Evolutionary conservation across 495 filamentous ascomycete species (phyloP).

Genomic region (Saxophila tyrrhenica): DNA sequence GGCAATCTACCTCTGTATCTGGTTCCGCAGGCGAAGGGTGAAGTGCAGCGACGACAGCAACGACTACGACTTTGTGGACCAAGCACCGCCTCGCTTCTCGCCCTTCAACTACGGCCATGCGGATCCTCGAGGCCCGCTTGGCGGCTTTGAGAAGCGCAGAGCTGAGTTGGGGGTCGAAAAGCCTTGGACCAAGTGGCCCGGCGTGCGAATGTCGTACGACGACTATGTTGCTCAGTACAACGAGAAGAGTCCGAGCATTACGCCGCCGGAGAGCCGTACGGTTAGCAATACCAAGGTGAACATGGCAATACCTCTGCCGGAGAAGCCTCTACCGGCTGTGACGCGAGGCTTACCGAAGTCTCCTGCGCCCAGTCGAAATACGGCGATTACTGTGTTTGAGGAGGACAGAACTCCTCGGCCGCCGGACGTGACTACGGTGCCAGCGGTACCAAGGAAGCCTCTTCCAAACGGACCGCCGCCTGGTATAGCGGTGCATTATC

Average conservation of each 20-base stretch:
- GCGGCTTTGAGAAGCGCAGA: background rate
- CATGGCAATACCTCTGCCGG: constrained; percentile 15
- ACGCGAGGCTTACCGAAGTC: background rate
- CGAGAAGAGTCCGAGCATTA: background rate
- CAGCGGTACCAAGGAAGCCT: background rate
- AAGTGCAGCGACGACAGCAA: background rate
- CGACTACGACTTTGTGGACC: constrained; percentile 17
- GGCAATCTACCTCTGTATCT: constrained; percentile 3
- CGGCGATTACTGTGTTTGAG: constrained; percentile 18
- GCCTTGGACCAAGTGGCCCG: background rate
- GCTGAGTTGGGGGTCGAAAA: background rate
- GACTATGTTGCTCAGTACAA: background rate
- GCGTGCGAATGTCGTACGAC: background rate
- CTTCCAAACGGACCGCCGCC: background rate
- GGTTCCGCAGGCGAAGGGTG: constrained; percentile 7
- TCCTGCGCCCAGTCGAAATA: background rate
- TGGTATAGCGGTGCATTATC: background rate
- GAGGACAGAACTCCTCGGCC: constrained; percentile 12
- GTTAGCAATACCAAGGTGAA: constrained; percentile 13
- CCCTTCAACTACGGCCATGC: constrained; percentile 6
- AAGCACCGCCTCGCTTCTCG: constrained; percentile 13
- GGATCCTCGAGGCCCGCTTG: constrained; percentile 7
- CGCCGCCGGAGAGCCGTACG: constrained; percentile 4
- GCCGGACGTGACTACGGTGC: no score
- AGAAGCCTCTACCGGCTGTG: constrained; percentile 10